Conservation (phyloP, 139 green algal species). For the Chlamydomonas sp. region DNA sequence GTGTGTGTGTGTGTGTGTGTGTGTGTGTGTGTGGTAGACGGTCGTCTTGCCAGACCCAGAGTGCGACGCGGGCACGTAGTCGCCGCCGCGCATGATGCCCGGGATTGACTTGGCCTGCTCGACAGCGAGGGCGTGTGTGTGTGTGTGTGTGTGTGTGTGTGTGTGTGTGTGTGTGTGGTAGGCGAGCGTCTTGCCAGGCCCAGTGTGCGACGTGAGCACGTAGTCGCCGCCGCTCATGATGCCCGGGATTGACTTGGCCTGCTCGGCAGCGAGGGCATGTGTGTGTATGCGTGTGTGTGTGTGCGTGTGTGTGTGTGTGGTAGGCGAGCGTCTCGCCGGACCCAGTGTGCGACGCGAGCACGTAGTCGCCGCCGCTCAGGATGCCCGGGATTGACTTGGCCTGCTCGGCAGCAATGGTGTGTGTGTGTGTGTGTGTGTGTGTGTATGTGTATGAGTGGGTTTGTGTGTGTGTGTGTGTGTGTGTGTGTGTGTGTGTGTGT, state of each 20-base stretch:
- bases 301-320: too few relatives aligned
- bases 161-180: conserved; percentile 51
- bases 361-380: conserved; percentile 45
- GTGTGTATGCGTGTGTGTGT: too few relatives aligned
- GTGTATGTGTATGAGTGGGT: too few relatives aligned
- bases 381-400: conserved; percentile 60
- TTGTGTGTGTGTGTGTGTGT: too few relatives aligned
- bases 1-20: too few relatives aligned
- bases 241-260: conserved; percentile 61
- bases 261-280: conserved; percentile 14
- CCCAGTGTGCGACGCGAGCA: conserved; percentile 88
- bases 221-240: conserved; percentile 54
- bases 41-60: conserved; percentile 92
- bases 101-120: conserved; percentile 61
- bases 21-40: too few relatives aligned
- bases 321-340: conserved; percentile 93
- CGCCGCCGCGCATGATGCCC: conserved; percentile 44
- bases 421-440: neutral
- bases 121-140: neutral
- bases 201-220: conserved; percentile 85
- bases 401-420: conserved; percentile 28
- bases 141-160: conserved; percentile 10
- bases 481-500: neutral
- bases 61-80: conserved; percentile 82
- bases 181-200: conserved; percentile 88